Evolutionary conservation across 768 basidiomycete species (phyloP).

Genomic region (Pisolithus sp.): DNA sequence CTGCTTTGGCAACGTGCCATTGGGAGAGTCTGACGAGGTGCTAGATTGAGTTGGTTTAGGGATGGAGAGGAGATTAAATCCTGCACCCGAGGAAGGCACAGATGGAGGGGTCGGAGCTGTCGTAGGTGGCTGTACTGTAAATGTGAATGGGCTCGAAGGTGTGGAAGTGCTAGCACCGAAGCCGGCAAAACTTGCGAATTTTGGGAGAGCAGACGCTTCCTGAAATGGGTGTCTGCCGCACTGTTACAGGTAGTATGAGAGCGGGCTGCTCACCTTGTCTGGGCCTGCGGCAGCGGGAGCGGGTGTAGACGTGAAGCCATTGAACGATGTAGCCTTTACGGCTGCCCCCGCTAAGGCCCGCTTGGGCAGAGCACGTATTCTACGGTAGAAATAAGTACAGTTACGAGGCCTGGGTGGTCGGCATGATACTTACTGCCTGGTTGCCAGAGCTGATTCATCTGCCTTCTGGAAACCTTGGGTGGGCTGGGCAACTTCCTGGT

Average conservation of each 20-base stretch:
- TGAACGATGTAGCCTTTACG: conserved; percentile 17
- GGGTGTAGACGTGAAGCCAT: conserved; percentile 20
- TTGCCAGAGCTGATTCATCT: conserved; percentile 47
- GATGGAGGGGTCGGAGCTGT: conserved; percentile 6
- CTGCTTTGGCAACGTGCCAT: conserved; percentile 8
- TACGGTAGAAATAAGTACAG: conserved; percentile 23
- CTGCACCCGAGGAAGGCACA: conserved; percentile 6
- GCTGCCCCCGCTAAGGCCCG: conserved; percentile 26
- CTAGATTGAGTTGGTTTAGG: conserved; percentile 17
- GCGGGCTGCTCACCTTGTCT: conserved; percentile 20
- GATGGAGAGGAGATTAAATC: neutral
- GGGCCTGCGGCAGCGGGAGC: conserved; percentile 14
- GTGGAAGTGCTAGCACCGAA: conserved; percentile 35
- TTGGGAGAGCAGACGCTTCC: conserved; percentile 31
- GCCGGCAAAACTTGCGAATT: conserved; percentile 47
- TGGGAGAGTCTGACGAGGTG: conserved; percentile 24
- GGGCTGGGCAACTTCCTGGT: conserved; percentile 37
- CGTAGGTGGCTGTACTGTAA: conserved; percentile 25
- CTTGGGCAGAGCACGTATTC: conserved; percentile 64
- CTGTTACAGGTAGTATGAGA: conserved; percentile 7
- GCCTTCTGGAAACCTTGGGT: conserved; percentile 51
- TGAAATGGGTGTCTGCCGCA: conserved; percentile 4
- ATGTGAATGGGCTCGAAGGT: conserved; percentile 34
- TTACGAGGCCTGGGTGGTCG: neutral
- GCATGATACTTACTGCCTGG: conserved; percentile 45